A percentile compares a stretch with the other conserved stretches of the same genome.
phyloP scores from a whole-genome alignment of 805 yeast genomes.

The Kazachstania psychrophila region DNA sequence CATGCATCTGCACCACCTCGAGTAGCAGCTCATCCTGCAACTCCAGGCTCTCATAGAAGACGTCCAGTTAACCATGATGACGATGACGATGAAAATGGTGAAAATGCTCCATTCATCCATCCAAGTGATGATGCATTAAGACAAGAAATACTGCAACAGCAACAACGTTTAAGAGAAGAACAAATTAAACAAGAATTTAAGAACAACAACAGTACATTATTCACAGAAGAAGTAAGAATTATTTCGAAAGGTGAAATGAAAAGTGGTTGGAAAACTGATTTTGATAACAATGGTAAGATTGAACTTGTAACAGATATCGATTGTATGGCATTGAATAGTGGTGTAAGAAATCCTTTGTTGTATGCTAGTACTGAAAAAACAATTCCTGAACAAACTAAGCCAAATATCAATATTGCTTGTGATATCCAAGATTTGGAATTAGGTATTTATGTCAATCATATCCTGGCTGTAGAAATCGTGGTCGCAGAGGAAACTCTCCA shows the following conservation, averaged over 20 bases:
- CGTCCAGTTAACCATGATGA: slow-evolving; percentile 25
- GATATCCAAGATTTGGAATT: slow-evolving; percentile 74
- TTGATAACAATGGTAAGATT: slow-evolving; percentile 63
- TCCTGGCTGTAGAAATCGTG: slow-evolving; percentile 76
- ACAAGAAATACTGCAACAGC: slow-evolving; percentile 27
- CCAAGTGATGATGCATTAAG: slow-evolving; percentile 32
- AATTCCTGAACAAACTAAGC: slow-evolving; percentile 20
- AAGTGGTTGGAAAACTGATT: slow-evolving; percentile 94
- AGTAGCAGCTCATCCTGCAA: no score
- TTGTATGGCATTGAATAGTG: slow-evolving; percentile 50
- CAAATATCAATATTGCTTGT: slow-evolving; percentile 49
- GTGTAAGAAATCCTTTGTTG: slow-evolving; percentile 37
- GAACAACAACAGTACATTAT: slow-evolving; percentile 38
- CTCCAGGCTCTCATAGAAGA: no score
- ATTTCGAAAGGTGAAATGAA: slow-evolving; percentile 73
- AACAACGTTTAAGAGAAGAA: slow-evolving; percentile 26
- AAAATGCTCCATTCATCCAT: slow-evolving; percentile 24
- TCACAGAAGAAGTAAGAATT: slow-evolving; percentile 64
- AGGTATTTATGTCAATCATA: slow-evolving; percentile 71
- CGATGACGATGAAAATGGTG: slow-evolving; percentile 26
- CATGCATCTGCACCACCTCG: background rate
- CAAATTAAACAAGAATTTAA: slow-evolving; percentile 25
- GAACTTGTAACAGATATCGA: slow-evolving; percentile 69
- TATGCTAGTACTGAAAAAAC: slow-evolving; percentile 35
- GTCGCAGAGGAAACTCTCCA: slow-evolving; percentile 82